Conservation (phyloP, 495 filamentous ascomycete genomes). For the Saxophila tyrrhenica region DNA sequence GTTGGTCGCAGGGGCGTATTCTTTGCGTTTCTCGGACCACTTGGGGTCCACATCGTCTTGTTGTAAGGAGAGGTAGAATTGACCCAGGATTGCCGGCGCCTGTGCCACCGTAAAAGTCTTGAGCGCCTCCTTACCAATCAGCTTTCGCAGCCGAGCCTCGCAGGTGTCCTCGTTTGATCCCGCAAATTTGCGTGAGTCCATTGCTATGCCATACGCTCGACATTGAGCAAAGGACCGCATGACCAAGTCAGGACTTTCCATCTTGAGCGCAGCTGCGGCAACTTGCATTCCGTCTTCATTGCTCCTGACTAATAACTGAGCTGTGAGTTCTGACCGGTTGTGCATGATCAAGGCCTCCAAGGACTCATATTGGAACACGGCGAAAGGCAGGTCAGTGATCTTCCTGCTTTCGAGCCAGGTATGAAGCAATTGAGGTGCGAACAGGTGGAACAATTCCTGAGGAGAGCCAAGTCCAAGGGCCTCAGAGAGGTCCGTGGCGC, state of each 20-base stretch:
- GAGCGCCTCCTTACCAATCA: conserved; percentile 41
- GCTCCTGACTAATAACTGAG: conserved; percentile 73
- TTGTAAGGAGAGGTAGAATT: conserved; percentile 57
- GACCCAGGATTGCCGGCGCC: conserved; percentile 64
- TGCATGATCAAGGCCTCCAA: conserved; percentile 59
- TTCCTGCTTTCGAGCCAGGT: conserved; percentile 62
- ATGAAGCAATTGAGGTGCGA: conserved; percentile 83
- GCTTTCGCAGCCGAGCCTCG: conserved; percentile 56
- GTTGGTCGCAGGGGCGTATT: conserved; percentile 45
- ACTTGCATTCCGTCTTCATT: conserved; percentile 50
- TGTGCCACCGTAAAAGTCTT: conserved; percentile 43
- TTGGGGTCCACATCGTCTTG: conserved; percentile 62
- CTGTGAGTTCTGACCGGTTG: conserved; percentile 68
- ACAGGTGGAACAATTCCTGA: conserved; percentile 68
- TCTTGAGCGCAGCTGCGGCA: conserved; percentile 46
- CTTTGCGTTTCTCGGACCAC: conserved; percentile 52
- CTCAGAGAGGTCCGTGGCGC: conserved; percentile 52
- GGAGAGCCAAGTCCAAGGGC: conserved; percentile 51
- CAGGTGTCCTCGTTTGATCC: conserved; percentile 34
- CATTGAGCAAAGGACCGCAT: conserved; percentile 63
- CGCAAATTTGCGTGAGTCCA: conserved; percentile 53
- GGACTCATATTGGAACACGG: conserved; percentile 64
- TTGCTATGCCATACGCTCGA: conserved; percentile 71
- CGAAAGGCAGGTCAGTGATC: conserved; percentile 60
- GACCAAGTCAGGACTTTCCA: conserved; percentile 46